Conservation (phyloP, 345 rosid genomes). For the Triadica sebifera region DNA sequence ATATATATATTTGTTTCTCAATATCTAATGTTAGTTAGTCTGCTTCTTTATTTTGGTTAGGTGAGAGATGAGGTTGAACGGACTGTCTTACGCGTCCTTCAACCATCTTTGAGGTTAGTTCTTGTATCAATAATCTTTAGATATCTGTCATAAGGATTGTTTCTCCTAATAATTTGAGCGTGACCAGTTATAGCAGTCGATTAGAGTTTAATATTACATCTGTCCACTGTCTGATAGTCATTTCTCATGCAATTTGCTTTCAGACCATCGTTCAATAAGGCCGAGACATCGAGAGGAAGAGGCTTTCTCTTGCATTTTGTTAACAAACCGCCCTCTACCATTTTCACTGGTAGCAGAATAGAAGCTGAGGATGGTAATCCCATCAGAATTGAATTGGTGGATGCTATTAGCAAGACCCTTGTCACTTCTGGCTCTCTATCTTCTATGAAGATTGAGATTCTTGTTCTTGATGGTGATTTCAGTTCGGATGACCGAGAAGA, state of each 20-base stretch:
- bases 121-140: neutral
- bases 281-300: slow-evolving; percentile 31
- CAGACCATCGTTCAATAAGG: slow-evolving; percentile 32
- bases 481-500: slow-evolving; percentile 40
- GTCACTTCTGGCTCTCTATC: slow-evolving; percentile 49
- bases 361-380: slow-evolving; percentile 46
- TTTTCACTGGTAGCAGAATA: slow-evolving; percentile 62
- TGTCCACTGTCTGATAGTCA: neutral
- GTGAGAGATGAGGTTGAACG: slow-evolving; percentile 28
- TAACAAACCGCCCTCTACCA: slow-evolving; percentile 31
- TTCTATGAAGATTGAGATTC: slow-evolving; percentile 49
- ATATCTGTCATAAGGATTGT: neutral
- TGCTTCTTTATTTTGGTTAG: slow-evolving; percentile 11
- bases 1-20: neutral
- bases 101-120: slow-evolving; percentile 25
- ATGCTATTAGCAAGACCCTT: slow-evolving; percentile 32
- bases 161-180: neutral
- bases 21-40: neutral
- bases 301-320: slow-evolving; percentile 44
- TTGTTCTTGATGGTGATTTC: slow-evolving; percentile 64
- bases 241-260: neutral
- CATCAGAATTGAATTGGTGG: slow-evolving; percentile 43
- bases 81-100: slow-evolving; percentile 1
- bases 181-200: neutral
- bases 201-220: too few relatives aligned